A percentile compares a stretch with the other conserved stretches of the same genome.
Evolutionary conservation across 805 yeast genomes (phyloP).

Genomic region (Ogataea haglerorum): DNA sequence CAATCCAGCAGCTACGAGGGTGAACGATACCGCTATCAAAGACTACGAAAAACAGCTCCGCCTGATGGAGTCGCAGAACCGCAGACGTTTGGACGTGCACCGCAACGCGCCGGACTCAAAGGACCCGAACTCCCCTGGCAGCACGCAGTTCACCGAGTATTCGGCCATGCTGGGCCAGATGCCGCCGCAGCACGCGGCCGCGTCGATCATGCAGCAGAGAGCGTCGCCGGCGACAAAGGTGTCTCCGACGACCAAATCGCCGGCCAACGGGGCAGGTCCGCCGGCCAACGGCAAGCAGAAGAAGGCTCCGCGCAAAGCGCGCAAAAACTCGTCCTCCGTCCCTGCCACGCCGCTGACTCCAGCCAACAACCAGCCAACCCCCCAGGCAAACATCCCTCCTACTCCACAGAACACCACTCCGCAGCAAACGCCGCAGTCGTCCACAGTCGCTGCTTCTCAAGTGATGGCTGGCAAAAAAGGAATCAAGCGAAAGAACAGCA

Average conservation of each 20-base stretch:
- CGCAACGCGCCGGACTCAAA: slow-evolving; percentile 34
- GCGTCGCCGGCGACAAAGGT: slow-evolving; percentile 19
- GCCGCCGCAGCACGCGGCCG: slow-evolving; percentile 18
- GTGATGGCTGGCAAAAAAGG: slow-evolving; percentile 18
- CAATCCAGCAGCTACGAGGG: slow-evolving; percentile 17
- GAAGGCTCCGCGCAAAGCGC: slow-evolving; percentile 23
- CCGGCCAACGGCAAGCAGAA: slow-evolving; percentile 16
- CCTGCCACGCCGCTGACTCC: slow-evolving; percentile 36
- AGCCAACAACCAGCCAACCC: slow-evolving; percentile 28
- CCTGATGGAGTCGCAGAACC: slow-evolving; percentile 72
- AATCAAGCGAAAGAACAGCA: slow-evolving; percentile 20
- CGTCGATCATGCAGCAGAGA: slow-evolving; percentile 15
- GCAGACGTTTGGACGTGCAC: slow-evolving; percentile 58
- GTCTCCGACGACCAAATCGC: slow-evolving; percentile 16
- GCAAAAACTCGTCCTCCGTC: slow-evolving; percentile 29
- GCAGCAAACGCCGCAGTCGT: slow-evolving; percentile 15
- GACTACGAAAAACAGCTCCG: slow-evolving; percentile 81
- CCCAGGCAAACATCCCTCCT: slow-evolving; percentile 23
- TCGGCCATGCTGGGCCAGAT: slow-evolving; percentile 21
- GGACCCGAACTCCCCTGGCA: slow-evolving; percentile 17
- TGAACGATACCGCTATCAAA: slow-evolving; percentile 55
- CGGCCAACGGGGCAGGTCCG: slow-evolving; percentile 11
- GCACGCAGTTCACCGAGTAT: slow-evolving; percentile 23
- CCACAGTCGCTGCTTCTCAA: slow-evolving; percentile 6
- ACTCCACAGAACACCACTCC: slow-evolving; percentile 23